Percentiles rank a stretch among this genome's conserved stretches.
phyloP scores from a whole-genome alignment of 345 rosid genomes.

The Mercurialis annua region DNA sequence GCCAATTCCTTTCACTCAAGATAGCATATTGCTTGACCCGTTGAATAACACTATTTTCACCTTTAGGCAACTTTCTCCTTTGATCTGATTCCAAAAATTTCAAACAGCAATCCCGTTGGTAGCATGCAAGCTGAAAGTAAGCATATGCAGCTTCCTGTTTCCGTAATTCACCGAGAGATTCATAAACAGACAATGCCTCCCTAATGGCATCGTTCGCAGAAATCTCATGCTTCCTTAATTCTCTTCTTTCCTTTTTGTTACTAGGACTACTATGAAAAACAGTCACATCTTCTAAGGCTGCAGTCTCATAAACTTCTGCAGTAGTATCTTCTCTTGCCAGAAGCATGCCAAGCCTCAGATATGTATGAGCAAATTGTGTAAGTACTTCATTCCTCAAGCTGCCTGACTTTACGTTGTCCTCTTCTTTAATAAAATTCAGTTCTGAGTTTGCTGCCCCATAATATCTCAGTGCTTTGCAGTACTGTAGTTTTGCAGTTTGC shows the following conservation, averaged over 20 bases:
- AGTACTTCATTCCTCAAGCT: conserved; percentile 60
- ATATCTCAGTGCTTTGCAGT: conserved; percentile 64
- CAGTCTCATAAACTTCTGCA: conserved; percentile 52
- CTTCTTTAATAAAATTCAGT: conserved; percentile 41
- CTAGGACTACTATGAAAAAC: conserved; percentile 12
- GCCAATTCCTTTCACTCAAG: conserved; percentile 88
- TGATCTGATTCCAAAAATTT: conserved; percentile 51
- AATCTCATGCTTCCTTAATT: conserved; percentile 53
- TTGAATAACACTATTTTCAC: conserved; percentile 43
- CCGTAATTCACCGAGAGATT: conserved; percentile 71
- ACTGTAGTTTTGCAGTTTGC: conserved; percentile 63
- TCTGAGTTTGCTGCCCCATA: conserved; percentile 78
- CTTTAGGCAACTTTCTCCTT: conserved; percentile 42
- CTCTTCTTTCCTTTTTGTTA: conserved; percentile 37
- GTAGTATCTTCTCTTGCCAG: conserved; percentile 64
- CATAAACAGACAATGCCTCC: conserved; percentile 80
- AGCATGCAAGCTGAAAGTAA: conserved; percentile 77
- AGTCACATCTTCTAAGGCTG: conserved; percentile 33
- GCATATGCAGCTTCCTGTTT: conserved; percentile 90
- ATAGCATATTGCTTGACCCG: conserved; percentile 82
- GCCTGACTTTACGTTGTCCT: conserved; percentile 33
- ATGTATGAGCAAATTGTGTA: conserved; percentile 87
- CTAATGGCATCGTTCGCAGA: conserved; percentile 88
- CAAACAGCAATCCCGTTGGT: conserved; percentile 74
- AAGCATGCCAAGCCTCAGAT: conserved; percentile 87